These are phyloP conservation scores for Pythium phragmiticola DNA, from an alignment of 352 stramenopile species.

Conservation along the genomic window DNA sequence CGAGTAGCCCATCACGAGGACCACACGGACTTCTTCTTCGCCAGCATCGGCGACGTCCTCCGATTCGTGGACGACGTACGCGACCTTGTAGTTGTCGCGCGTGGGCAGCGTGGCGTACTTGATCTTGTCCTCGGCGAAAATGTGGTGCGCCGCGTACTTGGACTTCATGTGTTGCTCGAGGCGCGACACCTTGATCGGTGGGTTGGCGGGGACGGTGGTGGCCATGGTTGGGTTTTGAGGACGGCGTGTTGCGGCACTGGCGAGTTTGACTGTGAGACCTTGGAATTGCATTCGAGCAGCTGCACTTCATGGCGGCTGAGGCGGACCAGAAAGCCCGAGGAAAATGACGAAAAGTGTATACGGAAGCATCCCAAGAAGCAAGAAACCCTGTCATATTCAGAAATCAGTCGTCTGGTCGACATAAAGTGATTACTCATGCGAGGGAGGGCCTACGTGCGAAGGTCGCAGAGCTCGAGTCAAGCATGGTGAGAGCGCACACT, in stretches of 20 bases:
- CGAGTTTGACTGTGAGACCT: not conserved
- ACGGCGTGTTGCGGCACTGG: too few relatives aligned
- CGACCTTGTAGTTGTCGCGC: slow-evolving; percentile 35
- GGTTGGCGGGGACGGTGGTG: not conserved
- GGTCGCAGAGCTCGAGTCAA: too few relatives aligned
- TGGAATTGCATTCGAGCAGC: too few relatives aligned
- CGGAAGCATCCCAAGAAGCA: too few relatives aligned
- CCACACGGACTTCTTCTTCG: slow-evolving; percentile 23
- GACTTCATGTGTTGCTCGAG: slow-evolving; percentile 11
- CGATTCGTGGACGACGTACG: slow-evolving; percentile 28
- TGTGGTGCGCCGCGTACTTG: slow-evolving; percentile 3
- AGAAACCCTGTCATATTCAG: too few relatives aligned
- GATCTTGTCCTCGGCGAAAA: slow-evolving; percentile 7
- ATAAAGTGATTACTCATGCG: too few relatives aligned
- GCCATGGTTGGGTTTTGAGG: not conserved
- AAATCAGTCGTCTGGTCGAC: too few relatives aligned
- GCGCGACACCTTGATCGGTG: not conserved
- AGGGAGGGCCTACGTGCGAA: too few relatives aligned
- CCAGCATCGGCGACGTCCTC: slow-evolving; percentile 3
- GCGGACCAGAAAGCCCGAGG: too few relatives aligned
- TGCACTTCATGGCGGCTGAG: too few relatives aligned
- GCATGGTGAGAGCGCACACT: too few relatives aligned
- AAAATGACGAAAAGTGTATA: too few relatives aligned
- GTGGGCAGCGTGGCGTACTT: not conserved
- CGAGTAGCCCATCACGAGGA: slow-evolving; percentile 34